A percentile compares a stretch with the other conserved stretches of the same genome.
phyloP scores from a whole-genome alignment of 2,329 filamentous ascomycete species.

The Colletotrichum sp. region DNA sequence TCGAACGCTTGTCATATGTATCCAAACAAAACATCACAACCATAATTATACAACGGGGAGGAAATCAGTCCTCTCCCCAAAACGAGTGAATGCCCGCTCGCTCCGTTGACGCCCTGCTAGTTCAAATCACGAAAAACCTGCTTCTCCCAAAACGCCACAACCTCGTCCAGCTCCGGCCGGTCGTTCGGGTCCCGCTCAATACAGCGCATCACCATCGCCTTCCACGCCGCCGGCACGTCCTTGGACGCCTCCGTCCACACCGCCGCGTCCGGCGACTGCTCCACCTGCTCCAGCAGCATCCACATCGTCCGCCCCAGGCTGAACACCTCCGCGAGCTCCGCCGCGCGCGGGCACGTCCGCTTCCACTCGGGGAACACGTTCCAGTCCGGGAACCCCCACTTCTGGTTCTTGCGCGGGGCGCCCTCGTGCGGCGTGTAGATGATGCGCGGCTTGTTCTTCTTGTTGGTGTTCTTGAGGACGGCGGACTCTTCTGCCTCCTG shows the following conservation, averaged over 20 bases:
- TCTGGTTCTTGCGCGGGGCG: slow-evolving; percentile 17
- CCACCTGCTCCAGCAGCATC: slow-evolving; percentile 24
- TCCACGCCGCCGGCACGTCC: slow-evolving; percentile 19
- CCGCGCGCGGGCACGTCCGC: slow-evolving; percentile 18
- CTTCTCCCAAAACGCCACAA: slow-evolving; percentile 17
- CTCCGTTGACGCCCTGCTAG: not conserved
- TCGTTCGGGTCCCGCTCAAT: slow-evolving; percentile 17
- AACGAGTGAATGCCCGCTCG: not conserved
- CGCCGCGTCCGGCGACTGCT: slow-evolving; percentile 11
- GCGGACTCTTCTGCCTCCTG: slow-evolving; percentile 11
- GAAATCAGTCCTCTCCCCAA: not conserved
- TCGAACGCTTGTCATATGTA: not conserved
- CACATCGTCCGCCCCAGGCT: slow-evolving; percentile 24
- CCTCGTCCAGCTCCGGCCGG: slow-evolving; percentile 14
- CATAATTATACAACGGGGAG: not conserved
- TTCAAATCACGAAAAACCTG: not conserved
- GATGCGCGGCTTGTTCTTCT: not conserved
- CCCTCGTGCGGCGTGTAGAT: slow-evolving; percentile 20
- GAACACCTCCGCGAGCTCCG: slow-evolving; percentile 25
- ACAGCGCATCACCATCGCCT: slow-evolving; percentile 7
- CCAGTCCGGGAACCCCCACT: slow-evolving; percentile 19
- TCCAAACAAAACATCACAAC: not conserved
- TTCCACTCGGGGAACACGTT: slow-evolving; percentile 25
- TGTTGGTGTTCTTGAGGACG: not conserved
- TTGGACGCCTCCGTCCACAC: slow-evolving; percentile 3